Conservation (phyloP, 169 alveolate species). For the Eimeria falciformis region DNA sequence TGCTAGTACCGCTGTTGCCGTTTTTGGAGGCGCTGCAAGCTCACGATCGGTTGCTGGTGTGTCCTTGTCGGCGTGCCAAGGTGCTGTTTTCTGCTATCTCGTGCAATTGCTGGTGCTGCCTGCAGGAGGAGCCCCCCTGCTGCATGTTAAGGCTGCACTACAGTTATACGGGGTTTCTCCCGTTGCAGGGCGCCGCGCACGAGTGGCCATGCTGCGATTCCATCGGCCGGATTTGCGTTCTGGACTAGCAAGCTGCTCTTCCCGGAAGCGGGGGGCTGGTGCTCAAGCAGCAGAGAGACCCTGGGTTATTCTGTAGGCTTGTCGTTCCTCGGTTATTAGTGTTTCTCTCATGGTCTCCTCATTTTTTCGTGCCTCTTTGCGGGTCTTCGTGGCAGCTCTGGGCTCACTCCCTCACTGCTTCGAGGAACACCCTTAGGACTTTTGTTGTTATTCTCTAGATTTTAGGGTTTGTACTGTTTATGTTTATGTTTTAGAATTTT, state of each 20-base stretch:
- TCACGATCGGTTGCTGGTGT: too few relatives aligned
- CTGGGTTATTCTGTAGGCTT: slow-evolving; percentile 68
- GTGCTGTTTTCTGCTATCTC: not conserved
- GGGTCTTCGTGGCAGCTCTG: not conserved
- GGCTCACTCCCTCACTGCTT: not conserved
- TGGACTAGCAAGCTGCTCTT: slow-evolving; percentile 51
- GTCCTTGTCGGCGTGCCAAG: too few relatives aligned
- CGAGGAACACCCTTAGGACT: not conserved
- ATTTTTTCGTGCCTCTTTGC: not conserved
- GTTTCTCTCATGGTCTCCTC: not conserved
- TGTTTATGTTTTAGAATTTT: not conserved
- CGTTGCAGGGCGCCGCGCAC: slow-evolving; percentile 85
- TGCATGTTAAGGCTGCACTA: slow-evolving; percentile 84
- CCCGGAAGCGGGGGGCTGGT: not conserved
- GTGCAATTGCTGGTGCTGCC: slow-evolving; percentile 26
- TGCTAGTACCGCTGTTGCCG: not conserved
- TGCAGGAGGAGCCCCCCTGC: slow-evolving; percentile 80
- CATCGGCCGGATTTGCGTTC: slow-evolving; percentile 87
- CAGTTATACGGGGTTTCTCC: slow-evolving; percentile 85
- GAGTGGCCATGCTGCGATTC: slow-evolving; percentile 85
- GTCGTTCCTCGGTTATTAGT: not conserved
- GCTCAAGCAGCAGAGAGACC: slow-evolving; percentile 39
- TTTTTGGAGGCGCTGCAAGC: too few relatives aligned
- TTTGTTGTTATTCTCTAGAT: not conserved
- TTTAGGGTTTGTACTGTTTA: not conserved